Conservation (phyloP, 768 basidiomycete species). For the Suillus alpinus region DNA sequence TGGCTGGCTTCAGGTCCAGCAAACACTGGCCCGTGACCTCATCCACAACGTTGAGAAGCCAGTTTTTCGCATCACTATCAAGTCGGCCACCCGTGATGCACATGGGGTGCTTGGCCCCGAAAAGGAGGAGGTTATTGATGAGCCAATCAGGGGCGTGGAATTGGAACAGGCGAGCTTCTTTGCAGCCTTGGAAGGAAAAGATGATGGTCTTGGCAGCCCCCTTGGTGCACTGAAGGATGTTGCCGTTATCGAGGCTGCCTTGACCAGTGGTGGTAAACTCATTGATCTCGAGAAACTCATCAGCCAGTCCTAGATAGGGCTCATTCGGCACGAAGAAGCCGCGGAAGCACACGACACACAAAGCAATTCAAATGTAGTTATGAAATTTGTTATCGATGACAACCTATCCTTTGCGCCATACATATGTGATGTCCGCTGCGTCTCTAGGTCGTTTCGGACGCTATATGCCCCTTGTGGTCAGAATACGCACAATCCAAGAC, state of each 20-base stretch:
- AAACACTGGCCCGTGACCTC: slow-evolving; percentile 23
- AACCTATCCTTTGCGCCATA: background rate
- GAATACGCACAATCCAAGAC: background rate
- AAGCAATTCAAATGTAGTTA: background rate
- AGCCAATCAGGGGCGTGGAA: slow-evolving; percentile 49
- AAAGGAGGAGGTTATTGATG: slow-evolving; percentile 47
- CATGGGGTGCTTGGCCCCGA: slow-evolving; percentile 26
- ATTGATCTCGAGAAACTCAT: slow-evolving; percentile 51
- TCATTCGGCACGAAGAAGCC: background rate
- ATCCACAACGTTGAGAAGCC: slow-evolving; percentile 21
- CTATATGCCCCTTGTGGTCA: background rate
- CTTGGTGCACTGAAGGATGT: slow-evolving; percentile 68
- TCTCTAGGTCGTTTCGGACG: background rate
- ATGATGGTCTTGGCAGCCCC: slow-evolving; percentile 59
- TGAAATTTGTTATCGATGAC: background rate
- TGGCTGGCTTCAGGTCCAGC: slow-evolving; percentile 55
- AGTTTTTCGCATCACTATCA: slow-evolving; percentile 39
- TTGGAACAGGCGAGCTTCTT: slow-evolving; percentile 61
- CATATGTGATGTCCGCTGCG: background rate
- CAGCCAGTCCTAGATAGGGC: background rate
- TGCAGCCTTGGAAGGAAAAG: slow-evolving; percentile 41
- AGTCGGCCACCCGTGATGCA: slow-evolving; percentile 21
- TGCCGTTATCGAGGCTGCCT: slow-evolving; percentile 73
- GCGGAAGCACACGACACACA: background rate
- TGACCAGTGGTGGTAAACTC: slow-evolving; percentile 61